Percentiles rank a stretch among this genome's conserved stretches.
Conservation (phyloP, 345 rosid genomes). For the Aethionema arabicum region DNA sequence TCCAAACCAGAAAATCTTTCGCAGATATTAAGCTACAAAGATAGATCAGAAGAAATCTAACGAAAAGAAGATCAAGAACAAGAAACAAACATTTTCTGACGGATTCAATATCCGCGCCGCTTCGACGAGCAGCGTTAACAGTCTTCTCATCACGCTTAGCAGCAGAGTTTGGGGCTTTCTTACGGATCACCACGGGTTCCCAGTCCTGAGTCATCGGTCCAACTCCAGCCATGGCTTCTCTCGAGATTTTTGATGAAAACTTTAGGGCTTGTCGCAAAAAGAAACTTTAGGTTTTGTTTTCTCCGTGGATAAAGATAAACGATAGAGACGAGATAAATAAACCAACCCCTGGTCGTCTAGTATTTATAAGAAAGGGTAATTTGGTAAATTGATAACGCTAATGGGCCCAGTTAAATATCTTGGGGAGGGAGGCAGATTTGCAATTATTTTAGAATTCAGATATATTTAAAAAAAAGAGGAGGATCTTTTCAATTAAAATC, state of each 20-base stretch:
- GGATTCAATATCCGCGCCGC: slow-evolving; percentile 79
- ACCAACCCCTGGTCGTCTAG: background rate
- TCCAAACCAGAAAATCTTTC: background rate
- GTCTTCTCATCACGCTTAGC: slow-evolving; percentile 79
- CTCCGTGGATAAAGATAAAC: slow-evolving; percentile 16
- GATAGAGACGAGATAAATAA: background rate
- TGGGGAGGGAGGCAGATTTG: too few relatives aligned
- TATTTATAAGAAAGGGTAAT: background rate
- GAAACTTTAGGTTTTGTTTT: slow-evolving; percentile 4
- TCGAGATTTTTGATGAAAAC: background rate
- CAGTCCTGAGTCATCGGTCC: slow-evolving; percentile 83
- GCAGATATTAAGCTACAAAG: background rate
- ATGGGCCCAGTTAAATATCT: slow-evolving; percentile 10
- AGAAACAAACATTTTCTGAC: slow-evolving; percentile 54
- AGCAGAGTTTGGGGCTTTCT: slow-evolving; percentile 67
- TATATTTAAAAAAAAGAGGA: too few relatives aligned
- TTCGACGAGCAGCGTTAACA: slow-evolving; percentile 85
- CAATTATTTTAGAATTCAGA: too few relatives aligned
- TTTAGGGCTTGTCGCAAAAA: too few relatives aligned
- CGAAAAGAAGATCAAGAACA: background rate
- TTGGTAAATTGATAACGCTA: slow-evolving; percentile 1
- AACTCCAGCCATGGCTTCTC: slow-evolving; percentile 52
- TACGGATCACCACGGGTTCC: slow-evolving; percentile 84
- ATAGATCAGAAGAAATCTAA: background rate
- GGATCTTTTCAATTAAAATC: too few relatives aligned